These are phyloP conservation scores for Cyberlindnera samutprakarnensis DNA, from an alignment of 805 yeast species.

Conservation along the genomic window DNA sequence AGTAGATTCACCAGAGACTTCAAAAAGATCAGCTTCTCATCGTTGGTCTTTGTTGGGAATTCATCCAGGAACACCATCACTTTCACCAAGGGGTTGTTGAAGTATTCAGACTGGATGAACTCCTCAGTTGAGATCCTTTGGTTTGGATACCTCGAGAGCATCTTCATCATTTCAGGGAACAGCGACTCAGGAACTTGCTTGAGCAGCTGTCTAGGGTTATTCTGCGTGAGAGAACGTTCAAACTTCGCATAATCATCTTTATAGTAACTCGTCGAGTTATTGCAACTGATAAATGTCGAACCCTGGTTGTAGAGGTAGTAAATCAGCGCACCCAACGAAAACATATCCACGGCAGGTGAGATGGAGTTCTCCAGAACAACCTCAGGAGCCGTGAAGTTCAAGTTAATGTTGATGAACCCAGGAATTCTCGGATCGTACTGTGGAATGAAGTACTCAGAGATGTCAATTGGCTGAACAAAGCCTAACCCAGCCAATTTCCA, in stretches of 20 bases:
- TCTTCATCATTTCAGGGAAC: constrained; percentile 37
- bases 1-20: constrained; percentile 50
- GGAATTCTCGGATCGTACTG: constrained; percentile 76
- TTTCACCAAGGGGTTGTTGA: constrained; percentile 76
- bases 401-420: constrained; percentile 55
- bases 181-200: constrained; percentile 54
- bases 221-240: constrained; percentile 37
- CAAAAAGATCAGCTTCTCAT: constrained; percentile 64
- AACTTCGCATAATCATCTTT: constrained; percentile 47
- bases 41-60: constrained; percentile 60
- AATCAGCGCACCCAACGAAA: constrained; percentile 75
- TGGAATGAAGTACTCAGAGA: constrained; percentile 57
- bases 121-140: constrained; percentile 56
- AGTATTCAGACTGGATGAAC: constrained; percentile 64
- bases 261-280: constrained; percentile 52
- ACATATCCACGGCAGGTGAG: constrained; percentile 68
- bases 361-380: constrained; percentile 58
- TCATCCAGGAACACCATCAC: constrained; percentile 79
- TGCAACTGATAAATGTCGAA: constrained; percentile 39
- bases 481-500: constrained; percentile 88
- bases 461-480: constrained; percentile 39
- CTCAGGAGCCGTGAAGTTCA: constrained; percentile 82
- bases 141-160: constrained; percentile 50
- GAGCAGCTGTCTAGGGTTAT: constrained; percentile 32
- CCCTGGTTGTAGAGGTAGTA: constrained; percentile 57